Evolutionary conservation across 495 filamentous ascomycete species (phyloP), one percentile per base, ranked within the genome.

Genomic region (Aspergillus bertholletiae): DNA sequence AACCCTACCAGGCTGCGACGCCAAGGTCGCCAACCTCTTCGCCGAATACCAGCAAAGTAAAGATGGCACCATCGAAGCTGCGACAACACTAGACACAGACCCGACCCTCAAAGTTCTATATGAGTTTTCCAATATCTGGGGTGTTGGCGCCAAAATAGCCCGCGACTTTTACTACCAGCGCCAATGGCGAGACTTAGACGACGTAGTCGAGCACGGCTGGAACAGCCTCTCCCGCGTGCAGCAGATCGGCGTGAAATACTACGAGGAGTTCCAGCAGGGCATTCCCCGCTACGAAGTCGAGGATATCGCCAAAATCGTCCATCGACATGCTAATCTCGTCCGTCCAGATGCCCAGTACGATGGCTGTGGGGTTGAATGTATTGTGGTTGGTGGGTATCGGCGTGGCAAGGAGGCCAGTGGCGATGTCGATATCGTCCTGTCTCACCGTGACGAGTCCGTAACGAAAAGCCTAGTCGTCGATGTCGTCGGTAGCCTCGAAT

Each of bases 231-330:
- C 77, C 0, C 81, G 92, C 15, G 88, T 88, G 2, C 92, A 96
- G 67, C 92, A 97, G 65, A 96, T 98, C 44, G 94, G 94, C 0
- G 68, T 97, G n/a, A 97, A 97, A 65, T 97, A 85, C 66, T 96
- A 92, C 65, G 89, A 95, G 43, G 94, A 97, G 50, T 88, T 98
- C 41, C 76, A 81, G 30, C 66, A 75, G 20, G 80, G 79, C 28
- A 88, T 98, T 17, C 79, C 91, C 1, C 80, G 92, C 2, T 43
- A 50, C 0, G 93, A 98, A 62, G 85, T 90, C 3, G 87, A 90
- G 60, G 53, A 63, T 0, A 96, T 97, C 53, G 82, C 78, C 0
- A 54, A 61, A 4, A 74, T 76, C 8, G 76, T 97, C 34, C 74
- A 80, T 3, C 57, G 68, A 2, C 84, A 92, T 59, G 92, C 91